Evolutionary conservation across 257 asterid genomes (phyloP).

Genomic region (Perilla frutescens): DNA sequence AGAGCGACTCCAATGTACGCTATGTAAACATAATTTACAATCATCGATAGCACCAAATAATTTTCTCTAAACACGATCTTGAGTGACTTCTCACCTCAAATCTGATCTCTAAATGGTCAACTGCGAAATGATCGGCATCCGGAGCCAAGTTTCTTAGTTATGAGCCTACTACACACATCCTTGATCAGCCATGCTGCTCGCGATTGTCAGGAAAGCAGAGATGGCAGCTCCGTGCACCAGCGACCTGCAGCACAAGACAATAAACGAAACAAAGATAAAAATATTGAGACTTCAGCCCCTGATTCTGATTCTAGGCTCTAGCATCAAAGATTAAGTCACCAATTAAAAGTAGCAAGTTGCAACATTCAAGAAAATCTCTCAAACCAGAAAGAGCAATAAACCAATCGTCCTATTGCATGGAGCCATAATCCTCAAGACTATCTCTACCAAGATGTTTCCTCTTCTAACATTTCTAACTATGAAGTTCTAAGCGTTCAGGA

Average conservation of each 20-base stretch:
- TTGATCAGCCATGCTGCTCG: slow-evolving; percentile 91
- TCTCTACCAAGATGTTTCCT: neutral
- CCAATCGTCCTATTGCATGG: neutral
- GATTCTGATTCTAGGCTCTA: too few relatives aligned
- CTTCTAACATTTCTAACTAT: too few relatives aligned
- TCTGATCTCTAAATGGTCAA: neutral
- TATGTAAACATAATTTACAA: slow-evolving; percentile 31
- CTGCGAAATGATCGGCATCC: neutral
- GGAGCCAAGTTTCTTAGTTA: neutral
- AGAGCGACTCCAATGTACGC: slow-evolving; percentile 24
- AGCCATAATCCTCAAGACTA: neutral
- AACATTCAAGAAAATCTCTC: too few relatives aligned
- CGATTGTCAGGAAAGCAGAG: slow-evolving; percentile 86
- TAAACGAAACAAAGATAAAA: too few relatives aligned
- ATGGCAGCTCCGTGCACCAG: slow-evolving; percentile 93
- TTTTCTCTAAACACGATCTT: neutral
- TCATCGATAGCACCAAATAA: slow-evolving; percentile 8
- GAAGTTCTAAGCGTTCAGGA: too few relatives aligned
- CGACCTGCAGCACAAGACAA: slow-evolving; percentile 50
- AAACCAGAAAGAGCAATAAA: too few relatives aligned
- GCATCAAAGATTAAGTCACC: too few relatives aligned
- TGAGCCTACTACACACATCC: slow-evolving; percentile 66
- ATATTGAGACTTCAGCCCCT: too few relatives aligned
- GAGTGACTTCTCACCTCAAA: neutral
- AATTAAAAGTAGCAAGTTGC: too few relatives aligned